These are phyloP conservation scores for Phaffomyces thermotolerans DNA, from an alignment of 805 yeast species.

Conservation along the genomic window DNA sequence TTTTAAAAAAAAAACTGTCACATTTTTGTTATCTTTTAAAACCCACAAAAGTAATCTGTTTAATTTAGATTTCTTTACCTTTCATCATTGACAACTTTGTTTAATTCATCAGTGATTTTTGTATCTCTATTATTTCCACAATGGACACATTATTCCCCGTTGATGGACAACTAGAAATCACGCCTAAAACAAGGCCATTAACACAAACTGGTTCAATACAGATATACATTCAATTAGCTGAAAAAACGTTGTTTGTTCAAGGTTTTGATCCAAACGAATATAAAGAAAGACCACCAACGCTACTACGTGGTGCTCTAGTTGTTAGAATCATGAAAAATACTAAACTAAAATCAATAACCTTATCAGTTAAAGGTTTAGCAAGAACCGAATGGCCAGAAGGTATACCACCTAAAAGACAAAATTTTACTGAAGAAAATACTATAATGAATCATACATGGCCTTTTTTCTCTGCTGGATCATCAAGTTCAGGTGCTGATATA, in stretches of 20 bases:
- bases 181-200: slow-evolving; percentile 37
- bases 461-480: slow-evolving; percentile 41
- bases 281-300: slow-evolving; percentile 61
- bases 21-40: too few relatives aligned
- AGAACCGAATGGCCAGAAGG: slow-evolving; percentile 98
- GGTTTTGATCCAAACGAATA: slow-evolving; percentile 70
- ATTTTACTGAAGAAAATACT: slow-evolving; percentile 56
- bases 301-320: slow-evolving; percentile 74
- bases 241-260: slow-evolving; percentile 69
- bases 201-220: slow-evolving; percentile 60
- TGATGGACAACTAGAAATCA: slow-evolving; percentile 42
- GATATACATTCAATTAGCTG: slow-evolving; percentile 70
- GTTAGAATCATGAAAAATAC: slow-evolving; percentile 64
- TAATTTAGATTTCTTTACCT: too few relatives aligned
- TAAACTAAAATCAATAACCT: slow-evolving; percentile 55
- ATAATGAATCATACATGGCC: slow-evolving; percentile 87
- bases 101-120: not conserved
- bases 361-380: slow-evolving; percentile 59
- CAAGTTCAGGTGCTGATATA: slow-evolving; percentile 36
- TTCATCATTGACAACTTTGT: too few relatives aligned
- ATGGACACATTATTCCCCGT: slow-evolving; percentile 41
- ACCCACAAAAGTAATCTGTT: too few relatives aligned
- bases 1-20: too few relatives aligned
- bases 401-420: slow-evolving; percentile 79
- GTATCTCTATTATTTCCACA: not conserved